Evolutionary conservation across 768 basidiomycete species (phyloP).

Genomic region (Russula vinacea): DNA sequence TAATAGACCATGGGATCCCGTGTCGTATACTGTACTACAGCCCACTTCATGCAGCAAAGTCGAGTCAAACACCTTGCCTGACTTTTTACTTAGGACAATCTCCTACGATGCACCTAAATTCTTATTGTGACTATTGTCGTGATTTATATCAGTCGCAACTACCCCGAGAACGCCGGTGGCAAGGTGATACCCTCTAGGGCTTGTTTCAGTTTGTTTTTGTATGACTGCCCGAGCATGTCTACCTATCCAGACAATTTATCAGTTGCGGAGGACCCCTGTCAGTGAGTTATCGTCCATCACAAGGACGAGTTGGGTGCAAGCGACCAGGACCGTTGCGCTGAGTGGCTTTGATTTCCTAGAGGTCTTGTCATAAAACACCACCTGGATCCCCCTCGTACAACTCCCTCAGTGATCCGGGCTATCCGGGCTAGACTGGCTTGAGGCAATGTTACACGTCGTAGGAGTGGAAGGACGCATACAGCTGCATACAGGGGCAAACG

Average conservation of each 20-base stretch:
- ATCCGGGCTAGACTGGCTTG: neutral
- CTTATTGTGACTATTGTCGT: neutral
- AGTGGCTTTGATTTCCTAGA: too few species aligned
- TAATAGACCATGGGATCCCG: neutral
- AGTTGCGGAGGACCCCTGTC: neutral
- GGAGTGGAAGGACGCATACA: too few species aligned
- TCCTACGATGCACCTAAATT: neutral
- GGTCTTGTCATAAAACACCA: too few species aligned
- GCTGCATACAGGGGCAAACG: too few species aligned
- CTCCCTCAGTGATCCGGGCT: neutral
- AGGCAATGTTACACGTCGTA: neutral
- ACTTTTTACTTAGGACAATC: neutral
- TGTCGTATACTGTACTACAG: neutral
- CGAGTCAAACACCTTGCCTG: neutral
- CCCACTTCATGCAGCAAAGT: neutral
- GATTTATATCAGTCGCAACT: too few species aligned
- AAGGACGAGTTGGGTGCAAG: too few species aligned
- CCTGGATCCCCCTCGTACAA: neutral
- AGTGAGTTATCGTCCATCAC: neutral
- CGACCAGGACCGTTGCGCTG: too few species aligned
- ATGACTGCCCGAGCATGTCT: neutral
- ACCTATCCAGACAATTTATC: neutral
- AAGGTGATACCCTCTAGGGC: neutral
- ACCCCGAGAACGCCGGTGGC: neutral
- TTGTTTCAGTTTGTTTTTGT: neutral